A percentile compares a stretch with the other conserved stretches of the same genome.
Evolutionary conservation across 192 early-diverging fungal species (phyloP).

Genomic region (Coemansia sp.): DNA sequence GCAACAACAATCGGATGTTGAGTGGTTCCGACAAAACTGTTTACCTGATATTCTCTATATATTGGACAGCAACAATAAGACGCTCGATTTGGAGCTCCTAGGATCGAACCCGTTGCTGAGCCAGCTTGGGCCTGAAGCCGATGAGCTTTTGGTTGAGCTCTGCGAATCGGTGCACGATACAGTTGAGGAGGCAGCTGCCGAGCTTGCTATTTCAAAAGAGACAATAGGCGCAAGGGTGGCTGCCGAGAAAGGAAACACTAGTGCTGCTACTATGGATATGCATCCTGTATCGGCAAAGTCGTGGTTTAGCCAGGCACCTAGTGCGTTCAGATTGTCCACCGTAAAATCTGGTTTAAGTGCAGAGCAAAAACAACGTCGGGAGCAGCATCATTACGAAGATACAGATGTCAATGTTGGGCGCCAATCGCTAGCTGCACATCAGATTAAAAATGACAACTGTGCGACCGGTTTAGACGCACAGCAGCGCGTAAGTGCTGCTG

Average conservation of each 20-base stretch:
- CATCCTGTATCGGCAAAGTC: background rate
- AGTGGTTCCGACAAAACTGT: constrained; percentile 54
- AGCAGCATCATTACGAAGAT: background rate
- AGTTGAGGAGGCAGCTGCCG: constrained; percentile 19
- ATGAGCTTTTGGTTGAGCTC: constrained; percentile 41
- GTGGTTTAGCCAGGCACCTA: background rate
- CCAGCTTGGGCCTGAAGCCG: constrained; percentile 27
- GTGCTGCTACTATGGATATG: background rate
- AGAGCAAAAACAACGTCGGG: background rate
- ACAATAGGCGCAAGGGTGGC: background rate
- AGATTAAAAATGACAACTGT: background rate
- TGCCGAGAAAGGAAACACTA: background rate
- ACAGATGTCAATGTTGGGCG: background rate
- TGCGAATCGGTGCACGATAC: constrained; percentile 27
- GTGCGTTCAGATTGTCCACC: background rate
- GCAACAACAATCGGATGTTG: constrained; percentile 28
- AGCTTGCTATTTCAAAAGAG: constrained; percentile 14
- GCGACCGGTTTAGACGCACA: background rate
- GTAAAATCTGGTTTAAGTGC: background rate
- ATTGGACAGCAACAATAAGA: constrained; percentile 23
- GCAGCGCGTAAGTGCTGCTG: background rate
- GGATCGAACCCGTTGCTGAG: constrained; percentile 42
- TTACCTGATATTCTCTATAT: constrained; percentile 46
- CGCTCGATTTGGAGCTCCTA: constrained; percentile 43
- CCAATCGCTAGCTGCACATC: background rate